Conservation (phyloP, 805 yeast species). For the Metschnikowia borealis region DNA sequence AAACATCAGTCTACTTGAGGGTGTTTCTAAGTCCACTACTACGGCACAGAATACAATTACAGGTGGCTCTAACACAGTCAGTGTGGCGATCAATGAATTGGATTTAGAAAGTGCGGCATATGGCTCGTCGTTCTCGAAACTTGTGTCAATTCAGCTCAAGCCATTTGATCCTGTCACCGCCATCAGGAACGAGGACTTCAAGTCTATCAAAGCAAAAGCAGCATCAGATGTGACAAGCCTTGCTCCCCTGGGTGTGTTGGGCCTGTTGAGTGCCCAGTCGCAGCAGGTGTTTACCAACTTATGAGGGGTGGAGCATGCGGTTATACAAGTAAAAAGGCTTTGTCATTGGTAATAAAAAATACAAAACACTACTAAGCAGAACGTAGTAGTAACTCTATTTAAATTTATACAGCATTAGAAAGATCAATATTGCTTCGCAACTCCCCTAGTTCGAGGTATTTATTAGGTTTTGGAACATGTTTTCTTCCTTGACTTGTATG, state of each 20-base stretch:
- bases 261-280: constrained; percentile 24
- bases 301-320: neutral
- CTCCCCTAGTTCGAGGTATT: neutral
- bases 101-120: constrained; percentile 68
- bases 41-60: constrained; percentile 17
- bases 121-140: constrained; percentile 79
- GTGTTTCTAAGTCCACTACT: constrained; percentile 21
- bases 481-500: constrained; percentile 2
- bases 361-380: neutral
- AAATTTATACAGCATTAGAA: constrained; percentile 2
- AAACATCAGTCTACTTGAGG: constrained; percentile 27
- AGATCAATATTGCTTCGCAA: neutral
- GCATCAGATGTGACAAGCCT: constrained; percentile 26
- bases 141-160: constrained; percentile 57
- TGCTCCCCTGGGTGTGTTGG: constrained; percentile 22
- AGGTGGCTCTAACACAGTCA: constrained; percentile 18
- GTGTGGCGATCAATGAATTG: constrained; percentile 40
- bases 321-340: neutral
- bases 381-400: neutral
- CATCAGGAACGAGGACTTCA: constrained; percentile 37
- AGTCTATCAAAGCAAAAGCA: constrained; percentile 26
- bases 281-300: constrained; percentile 8
- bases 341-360: neutral
- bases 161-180: constrained; percentile 69
- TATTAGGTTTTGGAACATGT: constrained; percentile 7